A percentile compares a stretch with the other conserved stretches of the same genome.
Evolutionary conservation across 805 yeast species (phyloP).

Genomic region (Kurtzmaniella fragi): DNA sequence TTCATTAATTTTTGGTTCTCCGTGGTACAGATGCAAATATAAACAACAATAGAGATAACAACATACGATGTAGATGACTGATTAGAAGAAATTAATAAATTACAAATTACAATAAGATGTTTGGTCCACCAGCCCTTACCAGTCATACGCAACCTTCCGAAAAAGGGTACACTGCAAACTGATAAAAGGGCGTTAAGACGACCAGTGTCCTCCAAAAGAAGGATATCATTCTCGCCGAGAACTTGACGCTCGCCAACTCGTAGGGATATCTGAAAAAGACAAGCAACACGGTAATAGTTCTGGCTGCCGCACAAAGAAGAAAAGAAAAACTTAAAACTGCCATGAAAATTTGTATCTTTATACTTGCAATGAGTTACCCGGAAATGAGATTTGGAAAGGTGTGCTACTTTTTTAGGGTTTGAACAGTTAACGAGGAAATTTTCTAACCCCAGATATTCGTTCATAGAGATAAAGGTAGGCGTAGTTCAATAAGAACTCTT

Average conservation of each 20-base stretch:
- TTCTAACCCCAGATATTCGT: no score
- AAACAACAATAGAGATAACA: slow-evolving; percentile 1
- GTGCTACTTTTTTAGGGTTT: no score
- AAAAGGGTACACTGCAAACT: slow-evolving; percentile 15
- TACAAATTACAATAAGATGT: slow-evolving; percentile 16
- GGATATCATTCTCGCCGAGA: slow-evolving; percentile 43
- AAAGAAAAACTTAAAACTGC: slow-evolving; percentile 4
- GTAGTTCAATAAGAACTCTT: no score
- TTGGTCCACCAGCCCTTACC: slow-evolving; percentile 47
- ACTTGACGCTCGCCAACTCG: slow-evolving; percentile 50
- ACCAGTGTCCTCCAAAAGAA: slow-evolving; percentile 27
- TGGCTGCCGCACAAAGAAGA: slow-evolving; percentile 47
- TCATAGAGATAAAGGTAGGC: no score
- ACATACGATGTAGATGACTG: neutral
- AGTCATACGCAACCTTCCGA: slow-evolving; percentile 13
- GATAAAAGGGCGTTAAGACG: slow-evolving; percentile 44
- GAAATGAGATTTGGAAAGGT: slow-evolving; percentile 1
- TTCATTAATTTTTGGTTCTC: slow-evolving; percentile 66
- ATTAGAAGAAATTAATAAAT: neutral
- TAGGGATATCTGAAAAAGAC: slow-evolving; percentile 41
- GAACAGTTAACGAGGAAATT: no score
- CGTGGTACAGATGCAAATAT: slow-evolving; percentile 25
- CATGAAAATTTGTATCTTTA: neutral
- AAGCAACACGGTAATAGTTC: slow-evolving; percentile 49
- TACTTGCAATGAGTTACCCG: slow-evolving; percentile 4